A percentile compares a stretch with the other conserved stretches of the same genome.
These are phyloP conservation scores for Scheffersomyces stipitis DNA, from an alignment of 805 yeast genomes.

Conservation along the genomic window DNA sequence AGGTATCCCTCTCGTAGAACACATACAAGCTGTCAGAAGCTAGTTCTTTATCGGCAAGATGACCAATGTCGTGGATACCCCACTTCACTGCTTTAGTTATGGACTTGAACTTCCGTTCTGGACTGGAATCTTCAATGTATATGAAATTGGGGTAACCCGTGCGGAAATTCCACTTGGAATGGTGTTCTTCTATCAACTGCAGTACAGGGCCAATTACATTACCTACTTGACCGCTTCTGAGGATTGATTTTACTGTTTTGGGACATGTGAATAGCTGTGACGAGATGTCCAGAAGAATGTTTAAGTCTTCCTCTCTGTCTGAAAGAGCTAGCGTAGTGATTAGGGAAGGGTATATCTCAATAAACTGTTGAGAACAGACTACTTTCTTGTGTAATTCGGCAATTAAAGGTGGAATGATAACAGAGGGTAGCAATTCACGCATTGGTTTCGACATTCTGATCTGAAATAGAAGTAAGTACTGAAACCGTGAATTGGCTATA, in stretches of 20 bases:
- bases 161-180: constrained; percentile 36
- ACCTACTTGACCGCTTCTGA: constrained; percentile 38
- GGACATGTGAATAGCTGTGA: constrained; percentile 48
- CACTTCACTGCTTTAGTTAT: constrained; percentile 29
- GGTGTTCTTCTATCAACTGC: constrained; percentile 41
- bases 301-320: constrained; percentile 52
- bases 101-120: constrained; percentile 17
- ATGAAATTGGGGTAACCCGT: constrained; percentile 30
- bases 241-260: constrained; percentile 37
- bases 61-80: constrained; percentile 30
- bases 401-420: constrained; percentile 56
- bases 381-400: constrained; percentile 49
- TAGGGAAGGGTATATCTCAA: constrained; percentile 53
- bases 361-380: constrained; percentile 51
- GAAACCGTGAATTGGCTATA: constrained; percentile 49
- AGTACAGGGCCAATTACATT: constrained; percentile 49
- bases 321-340: constrained; percentile 46
- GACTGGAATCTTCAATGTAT: constrained; percentile 16
- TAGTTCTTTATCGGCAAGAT: constrained; percentile 25
- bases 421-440: constrained; percentile 48
- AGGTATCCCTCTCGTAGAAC: constrained; percentile 34
- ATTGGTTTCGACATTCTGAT: constrained; percentile 54
- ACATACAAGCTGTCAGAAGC: constrained; percentile 1
- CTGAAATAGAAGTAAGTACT: constrained; percentile 57
- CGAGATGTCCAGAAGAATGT: constrained; percentile 29